Base-by-base conservation (phyloP, 495 filamentous ascomycete species). In the Talaromyces borbonicus region DNA sequence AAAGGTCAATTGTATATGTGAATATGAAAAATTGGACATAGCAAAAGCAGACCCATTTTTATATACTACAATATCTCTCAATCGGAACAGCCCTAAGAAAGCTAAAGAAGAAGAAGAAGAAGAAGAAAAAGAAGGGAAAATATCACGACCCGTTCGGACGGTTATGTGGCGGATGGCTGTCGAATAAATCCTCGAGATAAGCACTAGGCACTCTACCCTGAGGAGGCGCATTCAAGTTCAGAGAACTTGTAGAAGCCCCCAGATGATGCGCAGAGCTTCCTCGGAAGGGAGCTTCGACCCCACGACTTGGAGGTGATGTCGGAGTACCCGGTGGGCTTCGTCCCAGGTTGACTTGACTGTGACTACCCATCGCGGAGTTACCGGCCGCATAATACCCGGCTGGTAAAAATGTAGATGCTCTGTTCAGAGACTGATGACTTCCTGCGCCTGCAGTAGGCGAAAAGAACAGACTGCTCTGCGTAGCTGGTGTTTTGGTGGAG, bases 171-270 rank as follows among this genome's bases (percentile, higher is more conserved):
- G 35, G 35, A 56, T 83, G 80, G 49, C 68, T 79, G 56, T 90
- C 88, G 58, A 98, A 85, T 47, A 98, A 55, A 68, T 97, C 92
- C 48, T 98, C 90, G 32, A 98, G 63, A 57, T 90, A 95, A 32
- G 90, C 85, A 62, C 88, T 95, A 8, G 92, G 92, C 22, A 88
- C 87, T 31, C 92, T 72, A 29, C 78, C 80, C 35, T 80, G 78
- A 16, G 75, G 72, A n/a, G 81, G 75, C 18, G 76, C 67, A 52
- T 69, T 78, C 38, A 87, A 60, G 55, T 83, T 85, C 47, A 92
- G 55, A 27, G 75, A 83, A 56, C 79, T 92, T 18, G 73, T 76
- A 49, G 84, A 90, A 23, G 75, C 69, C 16, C 56, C 71, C 14
- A 67, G 54, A 26, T 56, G 48, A 22, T 59, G 61, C 22, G 52